A percentile compares a stretch with the other conserved stretches of the same genome.
Conservation (phyloP, 2,329 filamentous ascomycete species). For the Setomelanomma holmii region DNA sequence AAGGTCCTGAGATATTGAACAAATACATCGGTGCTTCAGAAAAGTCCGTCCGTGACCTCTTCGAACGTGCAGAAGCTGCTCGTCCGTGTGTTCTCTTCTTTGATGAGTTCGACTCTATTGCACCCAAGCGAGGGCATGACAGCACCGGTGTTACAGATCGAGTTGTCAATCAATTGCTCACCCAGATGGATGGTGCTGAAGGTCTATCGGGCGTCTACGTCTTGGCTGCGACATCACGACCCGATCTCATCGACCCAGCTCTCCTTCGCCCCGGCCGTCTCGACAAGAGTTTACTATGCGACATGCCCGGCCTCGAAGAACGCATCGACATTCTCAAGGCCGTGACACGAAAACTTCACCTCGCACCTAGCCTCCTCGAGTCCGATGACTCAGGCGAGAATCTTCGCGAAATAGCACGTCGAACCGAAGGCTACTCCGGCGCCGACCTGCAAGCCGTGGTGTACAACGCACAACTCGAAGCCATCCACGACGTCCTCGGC, state of each 20-base stretch:
- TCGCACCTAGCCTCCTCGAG: constrained; percentile 70
- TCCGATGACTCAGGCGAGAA: constrained; percentile 38
- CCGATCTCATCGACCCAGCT: constrained; percentile 94
- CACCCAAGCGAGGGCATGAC: constrained; percentile 95
- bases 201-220: constrained; percentile 95
- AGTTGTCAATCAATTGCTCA: constrained; percentile 96
- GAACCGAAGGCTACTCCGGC: constrained; percentile 89
- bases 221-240: constrained; percentile 88
- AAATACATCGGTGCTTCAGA: constrained; percentile 99
- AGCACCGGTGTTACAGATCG: constrained; percentile 98
- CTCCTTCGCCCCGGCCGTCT: constrained; percentile 88
- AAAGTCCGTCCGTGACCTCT: constrained; percentile 93
- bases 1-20: constrained; percentile 97
- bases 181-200: constrained; percentile 98
- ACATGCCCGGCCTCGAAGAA: constrained; percentile 81
- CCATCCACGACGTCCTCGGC: constrained; percentile 89
- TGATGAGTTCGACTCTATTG: constrained; percentile 97
- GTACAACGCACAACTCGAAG: constrained; percentile 95
- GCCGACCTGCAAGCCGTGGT: constrained; percentile 94
- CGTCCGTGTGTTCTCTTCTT: constrained; percentile 96
- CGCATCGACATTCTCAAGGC: constrained; percentile 87
- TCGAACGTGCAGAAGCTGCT: constrained; percentile 89
- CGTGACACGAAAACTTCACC: constrained; percentile 79
- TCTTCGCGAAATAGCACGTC: constrained; percentile 75
- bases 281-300: constrained; percentile 92